Conservation (phyloP, 257 asterid genomes). For the Verbena officinalis region DNA sequence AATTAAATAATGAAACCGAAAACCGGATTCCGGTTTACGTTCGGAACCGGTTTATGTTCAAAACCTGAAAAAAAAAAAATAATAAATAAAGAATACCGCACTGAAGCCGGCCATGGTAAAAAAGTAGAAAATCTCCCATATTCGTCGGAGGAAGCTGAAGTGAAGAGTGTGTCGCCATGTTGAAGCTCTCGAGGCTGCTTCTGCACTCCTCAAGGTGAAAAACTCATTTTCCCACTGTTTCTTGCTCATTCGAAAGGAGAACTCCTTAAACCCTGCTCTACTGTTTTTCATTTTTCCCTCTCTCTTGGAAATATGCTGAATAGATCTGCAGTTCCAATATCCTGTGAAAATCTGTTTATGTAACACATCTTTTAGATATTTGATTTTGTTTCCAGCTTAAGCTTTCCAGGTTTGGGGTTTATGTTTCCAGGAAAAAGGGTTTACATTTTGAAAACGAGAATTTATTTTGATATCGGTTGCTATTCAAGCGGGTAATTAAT, state of each 20-base stretch:
- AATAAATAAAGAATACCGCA: too few relatives aligned
- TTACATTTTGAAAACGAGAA: not conserved
- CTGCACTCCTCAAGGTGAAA: constrained; percentile 35
- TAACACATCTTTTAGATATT: not conserved
- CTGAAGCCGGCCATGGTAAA: too few relatives aligned
- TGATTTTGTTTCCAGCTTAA: constrained; percentile 12
- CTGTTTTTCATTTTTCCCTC: not conserved
- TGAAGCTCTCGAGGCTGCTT: constrained; percentile 40
- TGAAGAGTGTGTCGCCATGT: constrained; percentile 24
- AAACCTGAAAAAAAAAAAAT: too few relatives aligned
- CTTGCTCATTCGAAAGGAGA: not conserved
- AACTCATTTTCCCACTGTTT: not conserved
- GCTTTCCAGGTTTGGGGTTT: constrained; percentile 14
- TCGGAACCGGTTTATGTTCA: too few relatives aligned
- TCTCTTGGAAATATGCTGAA: not conserved
- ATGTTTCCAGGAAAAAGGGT: constrained; percentile 13
- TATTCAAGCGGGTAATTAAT: not conserved
- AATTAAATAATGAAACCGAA: too few relatives aligned
- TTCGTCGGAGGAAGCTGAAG: too few relatives aligned
- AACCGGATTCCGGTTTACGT: too few relatives aligned
- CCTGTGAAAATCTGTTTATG: not conserved
- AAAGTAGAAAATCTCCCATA: too few relatives aligned
- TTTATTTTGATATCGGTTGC: not conserved
- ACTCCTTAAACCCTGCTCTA: constrained; percentile 17
- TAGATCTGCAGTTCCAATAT: not conserved